phyloP scores from a whole-genome alignment of 306 rosid genomes.

The Oemleria cerasiformis region DNA sequence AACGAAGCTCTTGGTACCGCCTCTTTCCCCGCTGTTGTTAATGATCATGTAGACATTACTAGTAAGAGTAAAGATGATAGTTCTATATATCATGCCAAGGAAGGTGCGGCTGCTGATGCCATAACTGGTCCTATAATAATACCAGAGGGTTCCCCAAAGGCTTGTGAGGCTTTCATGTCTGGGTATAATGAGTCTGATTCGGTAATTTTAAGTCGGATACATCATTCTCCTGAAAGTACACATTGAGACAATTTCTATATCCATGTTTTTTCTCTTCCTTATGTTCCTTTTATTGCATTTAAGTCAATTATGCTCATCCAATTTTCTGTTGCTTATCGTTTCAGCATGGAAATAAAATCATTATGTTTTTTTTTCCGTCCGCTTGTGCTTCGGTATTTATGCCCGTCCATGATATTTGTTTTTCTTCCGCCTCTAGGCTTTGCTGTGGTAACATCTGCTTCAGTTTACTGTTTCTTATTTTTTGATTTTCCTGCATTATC shows the following conservation, averaged over 20 bases:
- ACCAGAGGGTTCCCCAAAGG: conserved; percentile 71
- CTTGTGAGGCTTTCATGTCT: conserved; percentile 86
- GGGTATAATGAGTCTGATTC: conserved; percentile 97
- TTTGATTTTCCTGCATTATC: neutral
- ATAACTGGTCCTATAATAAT: conserved; percentile 53
- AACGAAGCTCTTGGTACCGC: conserved; percentile 24
- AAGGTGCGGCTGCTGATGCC: conserved; percentile 48
- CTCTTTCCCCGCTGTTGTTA: conserved; percentile 21
- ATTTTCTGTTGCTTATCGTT: conserved; percentile 28
- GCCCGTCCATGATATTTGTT: neutral
- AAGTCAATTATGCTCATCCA: conserved; percentile 21
- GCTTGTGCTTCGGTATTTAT: neutral
- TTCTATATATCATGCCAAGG: conserved; percentile 33
- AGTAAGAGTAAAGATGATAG: conserved; percentile 28
- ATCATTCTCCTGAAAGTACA: conserved; percentile 99
- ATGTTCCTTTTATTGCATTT: conserved; percentile 16
- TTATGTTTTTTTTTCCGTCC: conserved; percentile 10
- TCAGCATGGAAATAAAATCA: conserved; percentile 40
- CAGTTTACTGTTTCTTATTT: neutral
- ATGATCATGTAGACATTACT: conserved; percentile 11
- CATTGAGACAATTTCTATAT: conserved; percentile 94
- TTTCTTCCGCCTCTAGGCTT: neutral
- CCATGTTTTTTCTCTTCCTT: conserved; percentile 34
- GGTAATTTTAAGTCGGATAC: conserved; percentile 99
- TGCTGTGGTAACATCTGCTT: neutral